These are phyloP conservation scores for Pseudogymnoascus sp. DNA, from an alignment of 2,329 filamentous ascomycete genomes.

Conservation along the genomic window DNA sequence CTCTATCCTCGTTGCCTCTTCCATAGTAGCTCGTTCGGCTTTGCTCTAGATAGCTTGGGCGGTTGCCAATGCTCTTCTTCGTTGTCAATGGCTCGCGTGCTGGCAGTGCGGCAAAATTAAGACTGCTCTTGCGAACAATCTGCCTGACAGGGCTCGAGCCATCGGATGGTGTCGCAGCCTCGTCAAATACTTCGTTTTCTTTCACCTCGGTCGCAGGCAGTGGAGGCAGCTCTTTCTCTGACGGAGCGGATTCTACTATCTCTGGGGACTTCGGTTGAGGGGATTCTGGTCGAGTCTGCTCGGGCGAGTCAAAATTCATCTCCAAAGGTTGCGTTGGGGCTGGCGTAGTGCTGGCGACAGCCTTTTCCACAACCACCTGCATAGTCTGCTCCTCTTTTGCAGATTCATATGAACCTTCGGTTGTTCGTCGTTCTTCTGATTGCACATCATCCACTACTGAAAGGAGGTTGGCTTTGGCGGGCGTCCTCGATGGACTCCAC, in stretches of 20 bases:
- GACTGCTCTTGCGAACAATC: slow-evolving; percentile 81
- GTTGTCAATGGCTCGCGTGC: slow-evolving; percentile 78
- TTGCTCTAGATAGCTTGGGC: slow-evolving; percentile 71
- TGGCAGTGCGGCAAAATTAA: slow-evolving; percentile 88
- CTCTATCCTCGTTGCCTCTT: slow-evolving; percentile 58
- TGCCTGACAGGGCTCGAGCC: slow-evolving; percentile 68
- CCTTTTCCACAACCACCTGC: slow-evolving; percentile 15
- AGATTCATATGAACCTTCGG: slow-evolving; percentile 32
- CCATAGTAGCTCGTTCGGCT: slow-evolving; percentile 67
- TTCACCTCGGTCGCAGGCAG: neutral
- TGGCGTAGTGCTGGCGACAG: slow-evolving; percentile 9
- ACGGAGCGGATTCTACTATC: neutral
- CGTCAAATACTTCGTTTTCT: slow-evolving; percentile 6
- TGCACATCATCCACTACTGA: slow-evolving; percentile 10
- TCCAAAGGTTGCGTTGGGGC: neutral
- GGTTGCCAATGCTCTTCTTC: slow-evolving; percentile 70
- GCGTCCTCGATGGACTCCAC: slow-evolving; percentile 30
- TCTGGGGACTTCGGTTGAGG: neutral
- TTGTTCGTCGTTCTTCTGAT: slow-evolving; percentile 21
- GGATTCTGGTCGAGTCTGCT: neutral
- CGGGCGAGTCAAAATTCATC: slow-evolving; percentile 4
- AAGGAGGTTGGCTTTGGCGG: neutral
- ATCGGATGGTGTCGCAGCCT: slow-evolving; percentile 51
- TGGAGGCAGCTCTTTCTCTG: neutral
- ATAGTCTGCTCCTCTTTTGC: slow-evolving; percentile 39